These are phyloP conservation scores for Nitzschia palea DNA, from an alignment of 108 stramenopile species.

Conservation along the genomic window DNA sequence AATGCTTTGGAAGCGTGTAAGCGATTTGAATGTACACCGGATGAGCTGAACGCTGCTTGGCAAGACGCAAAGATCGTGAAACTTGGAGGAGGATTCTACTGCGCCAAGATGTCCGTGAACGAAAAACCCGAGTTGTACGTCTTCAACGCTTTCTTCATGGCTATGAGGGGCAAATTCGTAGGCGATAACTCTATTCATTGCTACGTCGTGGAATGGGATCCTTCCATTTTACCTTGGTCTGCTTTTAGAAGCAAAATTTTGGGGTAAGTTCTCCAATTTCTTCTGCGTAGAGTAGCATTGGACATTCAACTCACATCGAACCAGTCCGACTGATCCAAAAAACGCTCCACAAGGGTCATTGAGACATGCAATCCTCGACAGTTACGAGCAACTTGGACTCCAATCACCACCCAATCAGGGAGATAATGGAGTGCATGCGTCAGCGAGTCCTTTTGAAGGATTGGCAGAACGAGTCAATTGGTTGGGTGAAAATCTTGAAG, in stretches of 20 bases:
- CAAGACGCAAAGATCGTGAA: slow-evolving; percentile 77
- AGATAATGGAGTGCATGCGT: slow-evolving; percentile 94
- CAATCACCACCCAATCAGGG: slow-evolving; percentile 73
- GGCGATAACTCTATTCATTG: slow-evolving; percentile 80
- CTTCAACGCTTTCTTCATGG: slow-evolving; percentile 93
- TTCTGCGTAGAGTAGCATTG: too few relatives aligned
- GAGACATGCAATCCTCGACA: slow-evolving; percentile 69
- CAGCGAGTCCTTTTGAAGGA: slow-evolving; percentile 91
- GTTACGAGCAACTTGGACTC: slow-evolving; percentile 73
- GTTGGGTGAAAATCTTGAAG: slow-evolving; percentile 61
- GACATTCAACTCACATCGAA: neutral
- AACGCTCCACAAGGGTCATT: slow-evolving; percentile 78
- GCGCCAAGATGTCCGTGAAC: slow-evolving; percentile 56
- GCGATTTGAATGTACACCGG: slow-evolving; percentile 65
- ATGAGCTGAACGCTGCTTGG: slow-evolving; percentile 82
- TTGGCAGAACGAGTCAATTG: slow-evolving; percentile 89
- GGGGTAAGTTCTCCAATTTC: slow-evolving; percentile 42
- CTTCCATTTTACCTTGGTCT: slow-evolving; percentile 73
- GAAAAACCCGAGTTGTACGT: slow-evolving; percentile 68
- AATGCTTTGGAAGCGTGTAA: slow-evolving; percentile 93
- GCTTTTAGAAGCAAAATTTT: slow-evolving; percentile 81
- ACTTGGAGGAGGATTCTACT: slow-evolving; percentile 95
- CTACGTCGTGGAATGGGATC: slow-evolving; percentile 88
- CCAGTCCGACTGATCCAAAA: slow-evolving; percentile 72
- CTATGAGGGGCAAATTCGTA: slow-evolving; percentile 86